Evolutionary conservation across 2,329 filamentous ascomycete genomes (phyloP).

Genomic region (Cryphonectria radicalis): DNA sequence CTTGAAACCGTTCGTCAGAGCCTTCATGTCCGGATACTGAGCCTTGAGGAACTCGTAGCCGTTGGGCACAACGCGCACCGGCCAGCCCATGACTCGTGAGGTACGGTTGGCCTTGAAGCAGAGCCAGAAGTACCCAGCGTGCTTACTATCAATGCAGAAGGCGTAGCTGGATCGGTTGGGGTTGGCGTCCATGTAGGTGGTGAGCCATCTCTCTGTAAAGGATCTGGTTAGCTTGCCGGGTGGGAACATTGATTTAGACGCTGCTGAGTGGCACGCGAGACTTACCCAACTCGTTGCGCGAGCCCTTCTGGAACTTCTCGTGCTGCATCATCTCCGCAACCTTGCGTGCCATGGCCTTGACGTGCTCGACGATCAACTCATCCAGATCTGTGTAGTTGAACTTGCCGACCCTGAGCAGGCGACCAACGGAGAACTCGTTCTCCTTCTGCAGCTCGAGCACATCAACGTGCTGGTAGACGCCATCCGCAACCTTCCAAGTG

Average conservation of each 20-base stretch:
- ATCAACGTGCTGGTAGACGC: conserved; percentile 97
- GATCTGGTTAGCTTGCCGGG: conserved; percentile 32
- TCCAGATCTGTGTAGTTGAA: conserved; percentile 95
- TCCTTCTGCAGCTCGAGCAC: conserved; percentile 96
- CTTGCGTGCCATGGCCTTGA: conserved; percentile 97
- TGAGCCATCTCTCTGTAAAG: conserved; percentile 84
- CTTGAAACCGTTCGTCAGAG: conserved; percentile 97
- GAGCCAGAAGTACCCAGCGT: conserved; percentile 92
- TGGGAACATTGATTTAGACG: not conserved
- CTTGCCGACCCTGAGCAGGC: conserved; percentile 82
- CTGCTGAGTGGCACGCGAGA: conserved; percentile 31
- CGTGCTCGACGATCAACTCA: conserved; percentile 94
- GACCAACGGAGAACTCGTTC: conserved; percentile 92
- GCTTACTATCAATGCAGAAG: conserved; percentile 91
- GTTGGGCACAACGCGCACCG: conserved; percentile 88
- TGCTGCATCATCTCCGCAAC: conserved; percentile 94
- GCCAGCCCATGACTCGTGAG: conserved; percentile 76
- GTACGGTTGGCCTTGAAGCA: conserved; percentile 91
- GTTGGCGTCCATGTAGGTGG: conserved; percentile 94
- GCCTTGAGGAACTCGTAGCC: conserved; percentile 90
- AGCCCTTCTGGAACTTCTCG: conserved; percentile 89
- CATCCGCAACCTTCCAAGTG: conserved; percentile 97
- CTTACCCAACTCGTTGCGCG: conserved; percentile 82
- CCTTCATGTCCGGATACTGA: conserved; percentile 91
- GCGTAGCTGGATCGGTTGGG: conserved; percentile 91